Evolutionary conservation across 2,329 filamentous ascomycete genomes (phyloP), one percentile per base, ranked within the genome.

Genomic region (Lachnum nothofagi): DNA sequence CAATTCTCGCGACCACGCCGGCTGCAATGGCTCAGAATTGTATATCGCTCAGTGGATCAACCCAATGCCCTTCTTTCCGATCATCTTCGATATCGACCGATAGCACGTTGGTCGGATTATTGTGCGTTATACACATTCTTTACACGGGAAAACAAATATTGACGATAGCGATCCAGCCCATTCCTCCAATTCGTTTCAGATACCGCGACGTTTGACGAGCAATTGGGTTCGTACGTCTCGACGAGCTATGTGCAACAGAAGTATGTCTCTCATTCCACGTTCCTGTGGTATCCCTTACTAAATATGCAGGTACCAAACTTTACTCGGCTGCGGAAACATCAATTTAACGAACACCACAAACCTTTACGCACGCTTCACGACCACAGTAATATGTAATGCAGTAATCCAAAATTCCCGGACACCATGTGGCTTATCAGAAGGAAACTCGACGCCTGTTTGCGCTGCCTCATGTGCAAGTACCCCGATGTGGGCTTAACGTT

Each of bases 301-400:
- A 43, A 49, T 60, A 53, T 53, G 45, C 63, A 97, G 91, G 73
- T 98, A 91, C 69, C 77, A 87, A 66, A 75, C 78, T 45, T 74
- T 89, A 41, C 79, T 98, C 56, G 91, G 91, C 48, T 98, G 93
- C 67, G 76, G 79, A 41, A 78, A 79, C 54, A 75, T 96, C 61
- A 81, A 93, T 63, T 77, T 91, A 48, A 81, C 80, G 48, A 87
- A 95, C 65, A 85, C 89, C 3, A 85, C 81, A 58, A 78, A 86
- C 62, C 80, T 91, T 63, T 98, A 98, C 70, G 91, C 93, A 42
- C 85, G 93, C 60, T 98, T 91, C 70, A 95, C 91, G 4, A 93
- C 83, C 40, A 93, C 87, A 53, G 85, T 94, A 55, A 78, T 98
- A 56, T 98, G 93, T 77, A 97, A 94, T 74, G 79, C 88, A 57